A percentile compares a stretch with the other conserved stretches of the same genome.
Conservation (phyloP, 1,139 yeast genomes). For the Nakaseomyces delphensis region DNA sequence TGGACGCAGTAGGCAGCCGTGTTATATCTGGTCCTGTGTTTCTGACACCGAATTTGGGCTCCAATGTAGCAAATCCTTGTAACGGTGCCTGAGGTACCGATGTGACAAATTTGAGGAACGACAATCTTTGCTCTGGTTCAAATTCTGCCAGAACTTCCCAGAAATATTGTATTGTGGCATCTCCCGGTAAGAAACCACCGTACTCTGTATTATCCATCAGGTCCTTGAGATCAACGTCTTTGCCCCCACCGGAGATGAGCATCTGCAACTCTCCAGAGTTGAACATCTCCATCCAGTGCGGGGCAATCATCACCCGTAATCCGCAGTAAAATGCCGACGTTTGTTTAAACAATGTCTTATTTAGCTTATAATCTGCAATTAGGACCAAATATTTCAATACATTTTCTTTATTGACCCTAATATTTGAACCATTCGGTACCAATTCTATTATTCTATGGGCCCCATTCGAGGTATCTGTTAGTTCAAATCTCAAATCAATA, state of each 20-base stretch:
- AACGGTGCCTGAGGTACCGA: slow-evolving; percentile 89
- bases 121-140: slow-evolving; percentile 48
- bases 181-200: slow-evolving; percentile 57
- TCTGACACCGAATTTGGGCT: slow-evolving; percentile 74
- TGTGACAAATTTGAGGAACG: slow-evolving; percentile 76
- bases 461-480: slow-evolving; percentile 28
- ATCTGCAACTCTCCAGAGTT: slow-evolving; percentile 75
- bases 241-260: slow-evolving; percentile 74
- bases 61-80: slow-evolving; percentile 66
- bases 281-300: slow-evolving; percentile 76
- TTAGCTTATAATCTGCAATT: slow-evolving; percentile 71
- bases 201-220: slow-evolving; percentile 54
- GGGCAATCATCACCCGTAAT: slow-evolving; percentile 54
- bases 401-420: slow-evolving; percentile 52
- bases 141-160: slow-evolving; percentile 76
- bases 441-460: slow-evolving; percentile 42
- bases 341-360: slow-evolving; percentile 51
- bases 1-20: slow-evolving; percentile 82
- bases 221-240: slow-evolving; percentile 62
- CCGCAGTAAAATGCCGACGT: slow-evolving; percentile 64
- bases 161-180: slow-evolving; percentile 49
- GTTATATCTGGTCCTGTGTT: slow-evolving; percentile 49
- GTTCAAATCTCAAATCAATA: slow-evolving; percentile 59
- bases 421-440: slow-evolving; percentile 48
- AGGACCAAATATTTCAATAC: slow-evolving; percentile 68